A percentile compares a stretch with the other conserved stretches of the same genome.
Evolutionary conservation across 352 stramenopile genomes (phyloP).

Genomic region (Pythium brachiatum): DNA sequence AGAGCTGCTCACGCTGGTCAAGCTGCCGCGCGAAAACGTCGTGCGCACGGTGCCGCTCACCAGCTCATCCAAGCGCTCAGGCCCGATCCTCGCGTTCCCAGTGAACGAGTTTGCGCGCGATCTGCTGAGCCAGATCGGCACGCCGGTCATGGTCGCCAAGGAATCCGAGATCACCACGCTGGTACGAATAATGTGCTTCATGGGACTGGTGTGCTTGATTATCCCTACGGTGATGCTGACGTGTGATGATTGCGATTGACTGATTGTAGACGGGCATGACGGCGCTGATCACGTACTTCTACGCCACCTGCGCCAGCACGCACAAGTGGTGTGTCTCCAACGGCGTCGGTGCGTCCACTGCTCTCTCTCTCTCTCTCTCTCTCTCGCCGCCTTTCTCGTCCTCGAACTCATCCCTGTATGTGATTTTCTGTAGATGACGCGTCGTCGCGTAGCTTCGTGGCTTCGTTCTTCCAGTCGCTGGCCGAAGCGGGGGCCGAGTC

Average conservation of each 20-base stretch:
- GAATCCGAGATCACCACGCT: slow-evolving; percentile 84
- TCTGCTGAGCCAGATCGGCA: slow-evolving; percentile 74
- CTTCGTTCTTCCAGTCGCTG: slow-evolving; percentile 83
- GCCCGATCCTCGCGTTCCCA: slow-evolving; percentile 78
- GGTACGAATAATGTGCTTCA: slow-evolving; percentile 26
- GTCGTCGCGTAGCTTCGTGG: slow-evolving; percentile 75
- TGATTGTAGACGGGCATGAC: slow-evolving; percentile 68
- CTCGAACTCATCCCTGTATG: not conserved
- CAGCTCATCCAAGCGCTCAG: slow-evolving; percentile 67
- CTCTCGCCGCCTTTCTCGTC: not conserved
- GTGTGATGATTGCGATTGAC: not conserved
- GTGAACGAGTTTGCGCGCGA: slow-evolving; percentile 66
- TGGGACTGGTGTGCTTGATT: no score
- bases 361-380: not conserved
- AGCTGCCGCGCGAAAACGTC: slow-evolving; percentile 67
- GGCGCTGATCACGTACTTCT: slow-evolving; percentile 85
- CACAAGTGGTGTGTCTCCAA: slow-evolving; percentile 87
- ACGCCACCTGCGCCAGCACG: slow-evolving; percentile 77
- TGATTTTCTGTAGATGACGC: slow-evolving; percentile 39
- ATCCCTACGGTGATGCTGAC: not conserved
- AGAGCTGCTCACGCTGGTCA: slow-evolving; percentile 67
- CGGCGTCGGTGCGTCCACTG: slow-evolving; percentile 59
- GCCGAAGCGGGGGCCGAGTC: slow-evolving; percentile 70
- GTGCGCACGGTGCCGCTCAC: slow-evolving; percentile 78
- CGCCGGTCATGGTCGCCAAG: slow-evolving; percentile 74